A percentile compares a stretch with the other conserved stretches of the same genome.
Evolutionary conservation across 108 stramenopile genomes (phyloP).

Genomic region (Hondaea fermentalgiana): DNA sequence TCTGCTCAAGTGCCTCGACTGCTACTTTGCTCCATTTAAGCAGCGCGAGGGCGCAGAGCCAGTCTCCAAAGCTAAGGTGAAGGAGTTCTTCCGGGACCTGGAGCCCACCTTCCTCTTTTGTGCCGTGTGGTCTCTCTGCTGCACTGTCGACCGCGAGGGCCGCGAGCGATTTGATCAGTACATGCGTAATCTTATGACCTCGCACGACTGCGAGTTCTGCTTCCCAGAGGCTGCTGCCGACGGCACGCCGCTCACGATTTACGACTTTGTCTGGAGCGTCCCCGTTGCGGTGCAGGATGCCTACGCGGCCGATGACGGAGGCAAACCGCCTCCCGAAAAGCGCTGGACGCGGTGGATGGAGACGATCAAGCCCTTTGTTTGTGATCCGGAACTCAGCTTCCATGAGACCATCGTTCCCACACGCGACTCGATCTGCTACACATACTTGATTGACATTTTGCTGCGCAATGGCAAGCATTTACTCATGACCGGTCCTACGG

Average conservation of each 20-base stretch:
- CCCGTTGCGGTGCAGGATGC: not conserved
- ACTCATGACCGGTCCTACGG: constrained; percentile 57
- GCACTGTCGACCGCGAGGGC: constrained; percentile 38
- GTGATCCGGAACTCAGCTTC: constrained; percentile 46
- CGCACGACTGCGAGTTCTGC: constrained; percentile 14
- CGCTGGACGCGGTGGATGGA: constrained; percentile 51
- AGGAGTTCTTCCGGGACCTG: constrained; percentile 25
- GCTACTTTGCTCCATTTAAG: constrained; percentile 47
- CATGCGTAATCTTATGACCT: constrained; percentile 22
- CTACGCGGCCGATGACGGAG: constrained; percentile 19
- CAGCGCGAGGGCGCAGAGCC: constrained; percentile 40
- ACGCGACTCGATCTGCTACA: constrained; percentile 52
- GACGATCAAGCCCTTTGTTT: constrained; percentile 28
- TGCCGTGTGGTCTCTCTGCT: constrained; percentile 49
- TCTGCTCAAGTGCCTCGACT: constrained; percentile 50
- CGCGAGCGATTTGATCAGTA: constrained; percentile 39
- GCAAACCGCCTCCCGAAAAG: constrained; percentile 1
- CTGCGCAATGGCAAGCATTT: constrained; percentile 48
- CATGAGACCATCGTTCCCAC: constrained; percentile 45
- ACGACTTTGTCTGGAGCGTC: constrained; percentile 43
- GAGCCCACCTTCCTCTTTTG: constrained; percentile 50
- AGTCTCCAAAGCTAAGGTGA: constrained; percentile 18
- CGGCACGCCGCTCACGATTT: constrained; percentile 29
- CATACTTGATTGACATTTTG: constrained; percentile 46
- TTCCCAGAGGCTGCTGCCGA: constrained; percentile 31